Evolutionary conservation across 2,329 filamentous ascomycete species (phyloP).

Genomic region (Dactylellina cionopaga): DNA sequence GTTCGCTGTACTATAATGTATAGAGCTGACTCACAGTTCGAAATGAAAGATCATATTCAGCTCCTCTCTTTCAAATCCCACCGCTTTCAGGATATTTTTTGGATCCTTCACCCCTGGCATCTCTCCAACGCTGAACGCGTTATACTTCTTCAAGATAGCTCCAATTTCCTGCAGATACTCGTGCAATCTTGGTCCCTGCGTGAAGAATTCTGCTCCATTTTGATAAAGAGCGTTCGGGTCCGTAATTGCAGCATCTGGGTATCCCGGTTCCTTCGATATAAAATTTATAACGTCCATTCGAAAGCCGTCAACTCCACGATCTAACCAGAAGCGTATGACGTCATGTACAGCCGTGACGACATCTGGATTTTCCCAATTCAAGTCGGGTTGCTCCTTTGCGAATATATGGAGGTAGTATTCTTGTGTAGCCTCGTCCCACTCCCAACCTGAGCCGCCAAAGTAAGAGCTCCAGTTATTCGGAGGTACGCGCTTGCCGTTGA

Average conservation of each 20-base stretch:
- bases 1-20: not conserved
- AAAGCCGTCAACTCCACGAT: slow-evolving; percentile 77
- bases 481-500: slow-evolving; percentile 59
- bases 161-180: slow-evolving; percentile 76
- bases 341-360: slow-evolving; percentile 76
- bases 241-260: slow-evolving; percentile 68
- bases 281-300: slow-evolving; percentile 80
- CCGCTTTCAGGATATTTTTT: slow-evolving; percentile 66
- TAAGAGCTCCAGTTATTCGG: slow-evolving; percentile 64
- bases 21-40: slow-evolving; percentile 65
- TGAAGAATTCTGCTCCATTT: slow-evolving; percentile 69
- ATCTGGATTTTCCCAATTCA: slow-evolving; percentile 82
- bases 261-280: slow-evolving; percentile 72
- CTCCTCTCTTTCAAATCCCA: slow-evolving; percentile 69
- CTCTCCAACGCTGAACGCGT: slow-evolving; percentile 77
- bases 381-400: slow-evolving; percentile 78
- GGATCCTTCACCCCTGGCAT: slow-evolving; percentile 66
- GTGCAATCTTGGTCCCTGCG: slow-evolving; percentile 75
- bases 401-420: slow-evolving; percentile 73
- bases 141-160: slow-evolving; percentile 69
- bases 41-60: slow-evolving; percentile 80
- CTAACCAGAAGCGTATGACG: slow-evolving; percentile 81
- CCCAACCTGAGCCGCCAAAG: slow-evolving; percentile 65
- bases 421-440: slow-evolving; percentile 65
- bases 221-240: slow-evolving; percentile 62